Conservation (phyloP, 768 basidiomycete species). For the Boletus rubropictus region DNA sequence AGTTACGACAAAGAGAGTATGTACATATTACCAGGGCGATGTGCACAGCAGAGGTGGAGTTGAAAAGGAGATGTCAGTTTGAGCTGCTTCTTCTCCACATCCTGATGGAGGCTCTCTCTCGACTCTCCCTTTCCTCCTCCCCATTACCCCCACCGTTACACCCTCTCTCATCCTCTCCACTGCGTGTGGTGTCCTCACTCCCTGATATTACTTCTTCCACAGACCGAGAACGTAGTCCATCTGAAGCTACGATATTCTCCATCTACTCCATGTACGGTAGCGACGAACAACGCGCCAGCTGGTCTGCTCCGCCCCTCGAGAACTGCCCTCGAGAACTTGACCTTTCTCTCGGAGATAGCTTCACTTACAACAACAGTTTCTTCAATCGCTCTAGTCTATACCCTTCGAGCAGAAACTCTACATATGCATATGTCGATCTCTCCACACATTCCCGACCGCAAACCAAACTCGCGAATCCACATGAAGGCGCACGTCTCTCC, state of each 20-base stretch:
- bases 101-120: slow-evolving; percentile 37
- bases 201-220: background rate
- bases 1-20: background rate
- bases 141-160: slow-evolving; percentile 30
- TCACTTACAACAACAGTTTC: slow-evolving; percentile 30
- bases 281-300: slow-evolving; percentile 44
- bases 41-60: background rate
- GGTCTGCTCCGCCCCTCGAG: slow-evolving; percentile 38
- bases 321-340: slow-evolving; percentile 36
- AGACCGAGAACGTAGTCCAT: slow-evolving; percentile 49
- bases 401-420: slow-evolving; percentile 21
- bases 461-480: slow-evolving; percentile 18
- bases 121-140: background rate
- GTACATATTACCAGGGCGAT: background rate
- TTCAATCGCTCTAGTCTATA: slow-evolving; percentile 22
- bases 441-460: slow-evolving; percentile 23
- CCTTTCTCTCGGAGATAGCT: slow-evolving; percentile 30
- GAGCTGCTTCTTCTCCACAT: background rate
- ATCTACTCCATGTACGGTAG: slow-evolving; percentile 87
- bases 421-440: slow-evolving; percentile 28
- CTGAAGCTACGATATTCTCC: slow-evolving; percentile 72
- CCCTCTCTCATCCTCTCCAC: slow-evolving; percentile 25
- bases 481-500: slow-evolving; percentile 20
- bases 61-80: background rate
- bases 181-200: slow-evolving; percentile 28